Percentiles rank a stretch among this genome's conserved stretches.
phyloP scores from a whole-genome alignment of 2,329 filamentous ascomycete genomes.

The Scytalidium lignicola region DNA sequence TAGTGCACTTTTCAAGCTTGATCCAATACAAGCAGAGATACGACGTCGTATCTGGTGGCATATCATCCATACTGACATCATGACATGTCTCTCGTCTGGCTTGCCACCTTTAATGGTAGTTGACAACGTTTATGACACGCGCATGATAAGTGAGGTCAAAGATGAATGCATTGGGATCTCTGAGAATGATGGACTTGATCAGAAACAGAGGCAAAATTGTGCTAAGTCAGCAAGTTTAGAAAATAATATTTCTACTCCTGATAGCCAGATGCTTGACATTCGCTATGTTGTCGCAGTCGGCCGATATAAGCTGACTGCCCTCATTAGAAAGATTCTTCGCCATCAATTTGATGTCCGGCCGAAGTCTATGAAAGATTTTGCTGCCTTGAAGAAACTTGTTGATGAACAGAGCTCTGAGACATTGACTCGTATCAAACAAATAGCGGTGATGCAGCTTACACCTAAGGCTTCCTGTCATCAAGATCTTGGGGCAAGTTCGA shows the following conservation, averaged over 20 bases:
- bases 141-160: conserved; percentile 51
- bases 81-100: conserved; percentile 50
- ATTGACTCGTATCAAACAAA: background rate
- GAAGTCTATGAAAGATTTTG: conserved; percentile 1
- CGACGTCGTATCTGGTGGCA: conserved; percentile 58
- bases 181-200: conserved; percentile 32
- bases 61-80: conserved; percentile 49
- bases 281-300: conserved; percentile 1
- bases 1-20: conserved; percentile 28
- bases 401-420: background rate
- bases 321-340: conserved; percentile 1
- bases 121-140: conserved; percentile 45
- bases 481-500: background rate
- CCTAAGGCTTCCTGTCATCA: background rate
- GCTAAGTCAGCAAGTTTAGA: background rate
- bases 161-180: conserved; percentile 41
- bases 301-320: conserved; percentile 1
- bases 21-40: conserved; percentile 49
- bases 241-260: background rate
- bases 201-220: conserved; percentile 13
- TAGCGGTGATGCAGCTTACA: background rate
- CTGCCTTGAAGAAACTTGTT: background rate
- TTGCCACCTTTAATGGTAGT: conserved; percentile 39
- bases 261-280: background rate
- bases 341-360: conserved; percentile 1